Evolutionary conservation across 345 rosid species (phyloP), one percentile per base, ranked within the genome.

Genomic region (Laguncularia racemosa): DNA sequence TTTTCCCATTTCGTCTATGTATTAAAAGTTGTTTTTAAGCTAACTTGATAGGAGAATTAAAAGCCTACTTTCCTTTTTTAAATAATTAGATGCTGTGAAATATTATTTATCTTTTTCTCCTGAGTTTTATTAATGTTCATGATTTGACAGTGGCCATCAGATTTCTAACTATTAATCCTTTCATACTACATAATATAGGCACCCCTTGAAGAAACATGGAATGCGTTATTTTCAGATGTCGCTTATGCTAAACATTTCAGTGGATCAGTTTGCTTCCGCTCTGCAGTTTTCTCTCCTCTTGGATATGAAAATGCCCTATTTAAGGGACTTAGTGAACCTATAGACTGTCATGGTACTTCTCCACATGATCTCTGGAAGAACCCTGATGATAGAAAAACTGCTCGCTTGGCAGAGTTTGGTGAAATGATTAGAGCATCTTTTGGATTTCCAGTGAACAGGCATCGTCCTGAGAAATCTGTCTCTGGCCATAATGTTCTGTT

Each of bases 131-230:
- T 9, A 33, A 33, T 33, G 11, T 33, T 33, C 9, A 10, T 10
- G 6, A 33, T 33, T 33, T 33, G 40, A 33, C 40, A 33, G 3
- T 33, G 7, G 7, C 40, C 40, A 33, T 33, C 11, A 1, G 11
- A 33, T 4, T 33, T 33, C 40, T 6, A 33, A 33, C 40, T 33
- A 33, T 33, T 33, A 33, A 33, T 33, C 28, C 28, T 61, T 50
- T 48, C 46, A n/a, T 46, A 2, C 13, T 45, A 17, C 18, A 44
- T 52, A 38, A 19, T 58, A 14, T 82, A 93, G 99, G 65, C 97
- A 5, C 92, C 81, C 19, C 53, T 93, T 76, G 99, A 93, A 73
- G 91, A 89, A 72, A 87, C 83, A 48, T 93, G 99, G 99, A 75
- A 67, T 17, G 84, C 97, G 48, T 60, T 93, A 78, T 89, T 93